Evolutionary conservation across 495 filamentous ascomycete genomes (phyloP).

Genomic region (Pseudotulostoma volvatum): DNA sequence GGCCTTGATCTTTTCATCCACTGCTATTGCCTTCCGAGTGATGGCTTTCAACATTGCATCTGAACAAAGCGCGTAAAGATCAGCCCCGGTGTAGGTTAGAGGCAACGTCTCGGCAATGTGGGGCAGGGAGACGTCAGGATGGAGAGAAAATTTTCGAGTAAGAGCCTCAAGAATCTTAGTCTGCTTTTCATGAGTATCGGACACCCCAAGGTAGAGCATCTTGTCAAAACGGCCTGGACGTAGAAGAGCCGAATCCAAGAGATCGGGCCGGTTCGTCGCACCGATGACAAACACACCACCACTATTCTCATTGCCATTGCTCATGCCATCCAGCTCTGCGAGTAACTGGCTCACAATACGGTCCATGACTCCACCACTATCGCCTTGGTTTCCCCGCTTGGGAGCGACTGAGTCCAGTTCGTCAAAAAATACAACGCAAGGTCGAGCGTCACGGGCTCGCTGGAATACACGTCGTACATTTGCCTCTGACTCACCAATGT

Average conservation of each 20-base stretch:
- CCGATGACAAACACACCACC: slow-evolving; percentile 96
- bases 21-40: slow-evolving; percentile 68
- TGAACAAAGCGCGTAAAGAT: slow-evolving; percentile 90
- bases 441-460: slow-evolving; percentile 81
- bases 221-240: slow-evolving; percentile 93
- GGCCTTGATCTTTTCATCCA: slow-evolving; percentile 66
- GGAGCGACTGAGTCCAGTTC: slow-evolving; percentile 94
- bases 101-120: slow-evolving; percentile 63
- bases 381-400: slow-evolving; percentile 93
- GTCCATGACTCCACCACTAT: slow-evolving; percentile 98
- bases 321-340: slow-evolving; percentile 95
- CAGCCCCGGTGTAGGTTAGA: slow-evolving; percentile 93
- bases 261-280: slow-evolving; percentile 86
- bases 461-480: slow-evolving; percentile 96
- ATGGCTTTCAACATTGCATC: slow-evolving; percentile 98
- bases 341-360: slow-evolving; percentile 91
- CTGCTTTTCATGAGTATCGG: slow-evolving; percentile 94
- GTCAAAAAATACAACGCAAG: slow-evolving; percentile 97
- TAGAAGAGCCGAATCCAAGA: slow-evolving; percentile 80
- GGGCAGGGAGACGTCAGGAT: slow-evolving; percentile 55
- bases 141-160: slow-evolving; percentile 81
- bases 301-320: slow-evolving; percentile 66
- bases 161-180: slow-evolving; percentile 84
- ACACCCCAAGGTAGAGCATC: slow-evolving; percentile 94
- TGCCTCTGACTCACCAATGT: slow-evolving; percentile 96